Evolutionary conservation across 192 early-diverging fungal species (phyloP).

Genomic region (Linnemannia schmuckeri): DNA sequence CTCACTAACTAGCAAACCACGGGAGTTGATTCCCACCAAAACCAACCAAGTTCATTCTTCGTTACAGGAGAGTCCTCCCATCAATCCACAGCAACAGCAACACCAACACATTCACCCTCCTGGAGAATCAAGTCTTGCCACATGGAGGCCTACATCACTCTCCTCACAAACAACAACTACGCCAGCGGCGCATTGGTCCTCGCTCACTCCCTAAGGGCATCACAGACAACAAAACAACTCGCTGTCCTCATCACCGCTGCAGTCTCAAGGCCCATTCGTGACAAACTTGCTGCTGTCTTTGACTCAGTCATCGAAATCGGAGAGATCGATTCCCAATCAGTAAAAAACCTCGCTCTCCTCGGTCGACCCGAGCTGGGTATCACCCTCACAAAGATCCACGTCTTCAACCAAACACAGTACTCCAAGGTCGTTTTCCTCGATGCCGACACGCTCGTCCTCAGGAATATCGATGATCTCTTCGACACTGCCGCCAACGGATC

Average conservation of each 20-base stretch:
- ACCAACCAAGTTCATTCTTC: neutral
- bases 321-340: slow-evolving; percentile 70
- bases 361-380: slow-evolving; percentile 93
- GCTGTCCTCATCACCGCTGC: slow-evolving; percentile 78
- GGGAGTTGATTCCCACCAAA: neutral
- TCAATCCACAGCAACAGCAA: neutral
- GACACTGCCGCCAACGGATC: slow-evolving; percentile 57
- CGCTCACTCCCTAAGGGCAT: slow-evolving; percentile 78
- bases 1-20: too few species aligned
- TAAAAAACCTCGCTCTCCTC: slow-evolving; percentile 74
- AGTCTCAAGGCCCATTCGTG: slow-evolving; percentile 65
- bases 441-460: slow-evolving; percentile 90
- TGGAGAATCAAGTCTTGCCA: neutral
- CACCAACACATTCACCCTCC: neutral
- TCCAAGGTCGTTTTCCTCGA: slow-evolving; percentile 85
- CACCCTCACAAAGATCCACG: slow-evolving; percentile 93
- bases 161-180: slow-evolving; percentile 89
- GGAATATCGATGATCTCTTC: slow-evolving; percentile 89
- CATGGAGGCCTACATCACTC: slow-evolving; percentile 82
- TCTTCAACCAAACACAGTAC: slow-evolving; percentile 82
- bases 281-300: slow-evolving; percentile 70
- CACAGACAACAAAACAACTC: slow-evolving; percentile 71
- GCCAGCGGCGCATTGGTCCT: slow-evolving; percentile 87
- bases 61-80: neutral
- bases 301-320: slow-evolving; percentile 82